A percentile compares a stretch with the other conserved stretches of the same genome.
phyloP scores from a whole-genome alignment of 2,329 filamentous ascomycete species.

The Penicillium brevicompactum region DNA sequence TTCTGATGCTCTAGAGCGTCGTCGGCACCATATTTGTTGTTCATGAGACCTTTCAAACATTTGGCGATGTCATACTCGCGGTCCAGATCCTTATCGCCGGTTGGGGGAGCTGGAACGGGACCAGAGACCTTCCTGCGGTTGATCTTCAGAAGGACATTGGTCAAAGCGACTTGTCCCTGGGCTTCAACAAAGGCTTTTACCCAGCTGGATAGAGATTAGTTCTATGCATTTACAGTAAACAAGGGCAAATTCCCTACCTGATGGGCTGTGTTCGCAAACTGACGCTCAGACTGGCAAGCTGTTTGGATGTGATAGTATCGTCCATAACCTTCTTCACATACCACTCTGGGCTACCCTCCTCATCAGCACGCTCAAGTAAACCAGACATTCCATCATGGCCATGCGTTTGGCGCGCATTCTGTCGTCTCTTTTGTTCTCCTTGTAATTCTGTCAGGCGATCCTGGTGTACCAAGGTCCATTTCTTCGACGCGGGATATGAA shows the following conservation, averaged over 20 bases:
- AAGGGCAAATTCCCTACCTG: conserved; percentile 45
- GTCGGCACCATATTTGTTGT: conserved; percentile 98
- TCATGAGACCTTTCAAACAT: conserved; percentile 95
- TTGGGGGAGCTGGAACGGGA: conserved; percentile 63
- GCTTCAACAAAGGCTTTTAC: conserved; percentile 96
- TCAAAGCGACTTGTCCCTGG: conserved; percentile 93
- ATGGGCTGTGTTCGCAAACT: conserved; percentile 95
- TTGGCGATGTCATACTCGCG: conserved; percentile 97
- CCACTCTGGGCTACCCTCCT: conserved; percentile 97
- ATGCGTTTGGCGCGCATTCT: conserved; percentile 70
- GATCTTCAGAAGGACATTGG: conserved; percentile 89
- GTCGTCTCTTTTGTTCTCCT: conserved; percentile 85
- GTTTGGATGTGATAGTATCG: conserved; percentile 87
- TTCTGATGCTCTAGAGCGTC: conserved; percentile 89
- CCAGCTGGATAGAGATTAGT: conserved; percentile 60
- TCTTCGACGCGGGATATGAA: conserved; percentile 90
- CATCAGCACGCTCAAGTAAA: conserved; percentile 78
- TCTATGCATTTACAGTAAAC: not conserved
- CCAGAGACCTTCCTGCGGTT: conserved; percentile 82
- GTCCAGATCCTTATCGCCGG: conserved; percentile 78
- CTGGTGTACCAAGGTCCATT: conserved; percentile 96
- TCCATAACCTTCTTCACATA: conserved; percentile 97
- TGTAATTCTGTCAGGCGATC: conserved; percentile 92
- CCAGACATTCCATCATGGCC: conserved; percentile 65
- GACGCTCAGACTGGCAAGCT: conserved; percentile 89